Base-by-base conservation (phyloP, 306 rosid genomes). In the Dryas drummondii region DNA sequence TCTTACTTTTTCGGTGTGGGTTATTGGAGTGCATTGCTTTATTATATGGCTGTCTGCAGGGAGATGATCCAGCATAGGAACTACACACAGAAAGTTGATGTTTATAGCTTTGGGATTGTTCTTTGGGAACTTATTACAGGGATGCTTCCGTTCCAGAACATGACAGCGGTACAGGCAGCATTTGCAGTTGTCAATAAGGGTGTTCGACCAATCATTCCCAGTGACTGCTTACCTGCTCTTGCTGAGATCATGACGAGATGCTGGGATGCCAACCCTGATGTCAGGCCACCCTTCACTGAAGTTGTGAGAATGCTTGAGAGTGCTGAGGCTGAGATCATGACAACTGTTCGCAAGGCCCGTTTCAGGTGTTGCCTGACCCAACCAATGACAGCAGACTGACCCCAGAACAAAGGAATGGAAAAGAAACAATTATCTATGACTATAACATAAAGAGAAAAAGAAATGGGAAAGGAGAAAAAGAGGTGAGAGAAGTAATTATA, bases 151-250 rank as follows among this genome's bases (percentile, higher is more conserved):
- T 94, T 94, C 83, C 96, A 89, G 88, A 94, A 94, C 85, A 94
- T 94, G 99, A 94, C 99, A 22, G 99, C 99, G 9, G 99, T 94
- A 64, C 99, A 94, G 86, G 99, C 99, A 32, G 99, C 99, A n/a
- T 94, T 94, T 90, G 99, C 99, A 19, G 99, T 94, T 32, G 99
- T 94, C 55, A 90, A 94, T 87, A 86, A 80, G 77, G 87, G 92
- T 69, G 96, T 94, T 65, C 97, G 99, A 41, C 99, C 99, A 0
- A 82, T 84, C 74, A 75, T 91, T 56, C 99, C 99, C 6, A 78
- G 77, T 19, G 99, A 94, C 41, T 94, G 99, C 90, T 82, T 94
- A 59, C 93, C 97, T 41, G 91, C 86, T 61, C 96, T 94, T 42
- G 88, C 91, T 9, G 99, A 94, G 70, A 94, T 94, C 80, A 94